Evolutionary conservation across 2,329 filamentous ascomycete genomes (phyloP).

Genomic region (Colletotrichum aenigma): DNA sequence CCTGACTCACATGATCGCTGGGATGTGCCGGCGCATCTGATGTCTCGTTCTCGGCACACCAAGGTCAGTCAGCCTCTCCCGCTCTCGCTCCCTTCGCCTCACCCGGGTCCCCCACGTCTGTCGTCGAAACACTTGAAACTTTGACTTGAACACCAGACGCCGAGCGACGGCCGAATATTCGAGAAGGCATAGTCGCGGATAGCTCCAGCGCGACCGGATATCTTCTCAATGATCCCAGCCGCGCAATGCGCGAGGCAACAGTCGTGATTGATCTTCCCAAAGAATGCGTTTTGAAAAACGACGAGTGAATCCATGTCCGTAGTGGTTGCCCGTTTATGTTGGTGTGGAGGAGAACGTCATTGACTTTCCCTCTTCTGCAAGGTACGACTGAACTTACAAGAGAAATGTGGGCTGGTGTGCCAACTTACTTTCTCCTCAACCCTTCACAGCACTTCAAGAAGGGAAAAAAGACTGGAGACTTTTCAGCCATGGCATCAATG

Average conservation of each 20-base stretch:
- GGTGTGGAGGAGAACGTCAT: not conserved
- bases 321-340: not conserved
- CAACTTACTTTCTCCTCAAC: not conserved
- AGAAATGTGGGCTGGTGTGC: not conserved
- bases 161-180: not conserved
- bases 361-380: not conserved
- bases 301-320: not conserved
- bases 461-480: not conserved
- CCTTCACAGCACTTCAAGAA: not conserved
- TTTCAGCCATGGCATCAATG: not conserved
- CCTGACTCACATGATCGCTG: not conserved
- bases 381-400: not conserved
- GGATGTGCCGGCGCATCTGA: not conserved
- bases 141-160: not conserved
- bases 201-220: not conserved
- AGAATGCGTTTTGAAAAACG: not conserved
- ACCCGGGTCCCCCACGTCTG: not conserved
- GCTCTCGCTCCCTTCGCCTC: not conserved
- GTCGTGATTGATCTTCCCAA: not conserved
- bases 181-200: not conserved
- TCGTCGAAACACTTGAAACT: conserved; percentile 13
- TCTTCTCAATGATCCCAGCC: not conserved
- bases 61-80: not conserved
- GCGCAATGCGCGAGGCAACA: not conserved
- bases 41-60: not conserved